Evolutionary conservation across 2,329 filamentous ascomycete species (phyloP), one percentile per base, ranked within the genome.

Genomic region (Colletotrichum musae): DNA sequence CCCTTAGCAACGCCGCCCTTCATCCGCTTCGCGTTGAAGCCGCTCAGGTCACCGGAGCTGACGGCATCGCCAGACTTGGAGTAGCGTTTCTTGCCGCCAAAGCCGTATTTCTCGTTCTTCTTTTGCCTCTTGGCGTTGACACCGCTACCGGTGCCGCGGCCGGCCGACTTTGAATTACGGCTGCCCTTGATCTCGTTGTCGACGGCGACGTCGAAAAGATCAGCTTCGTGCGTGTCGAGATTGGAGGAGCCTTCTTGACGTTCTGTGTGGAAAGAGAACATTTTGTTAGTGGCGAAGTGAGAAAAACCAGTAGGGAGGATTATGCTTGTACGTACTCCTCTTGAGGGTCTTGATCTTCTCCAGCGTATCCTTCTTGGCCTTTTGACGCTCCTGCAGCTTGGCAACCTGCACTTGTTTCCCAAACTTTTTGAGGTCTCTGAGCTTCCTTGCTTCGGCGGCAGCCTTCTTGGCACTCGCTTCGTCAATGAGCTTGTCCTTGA

Each of bases 401-500:
- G 95, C 95, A 70, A 97, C 90, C 85, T 99, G 96, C 61, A 98
- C 96, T 81, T 97, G 94, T 86, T 99, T 99, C 80, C 96, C 96
- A 79, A 98, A 99, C 85, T 98, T 99, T 91, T 98, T 98, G 76
- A 98, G 86, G 80, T 99, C 96, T 72, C 96, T 88, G 84, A 95
- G 92, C 83, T 94, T 94, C 79, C 94, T 90, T 6, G 96, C 96
- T 81, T 99, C 96, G 26, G 93, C 91, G 32, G 94, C 89, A 1
- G 96, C 95, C 86, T 97, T 97, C 87, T 97, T 97, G 71, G 90
- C 87, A 12, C 95, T 93, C 0, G 95, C 96, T 77, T 97, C 94
- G 77, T 98, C 95, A 71, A 97, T 88, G 76, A 98, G 85, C 87
- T 97, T 97, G 77, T 92, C 90, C 87, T 97, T 97, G 79, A 99